A percentile compares a stretch with the other conserved stretches of the same genome.
Evolutionary conservation across 148 eudicot species (phyloP).

Genomic region (Arbutus unedo): DNA sequence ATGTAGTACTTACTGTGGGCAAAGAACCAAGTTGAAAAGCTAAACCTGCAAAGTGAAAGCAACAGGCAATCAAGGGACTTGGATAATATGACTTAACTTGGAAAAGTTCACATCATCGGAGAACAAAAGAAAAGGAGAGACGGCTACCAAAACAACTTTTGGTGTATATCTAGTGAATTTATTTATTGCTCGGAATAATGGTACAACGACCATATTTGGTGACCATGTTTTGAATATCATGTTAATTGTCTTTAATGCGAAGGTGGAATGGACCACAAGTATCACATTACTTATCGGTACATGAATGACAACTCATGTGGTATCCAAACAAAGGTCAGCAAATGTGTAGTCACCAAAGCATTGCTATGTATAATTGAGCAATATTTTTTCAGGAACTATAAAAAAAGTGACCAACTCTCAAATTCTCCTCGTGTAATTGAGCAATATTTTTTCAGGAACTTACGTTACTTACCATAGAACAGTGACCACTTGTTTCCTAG

Average conservation of each 20-base stretch:
- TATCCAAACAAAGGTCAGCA: no score
- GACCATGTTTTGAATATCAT: no score
- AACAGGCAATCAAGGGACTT: neutral
- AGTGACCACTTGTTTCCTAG: conserved; percentile 32
- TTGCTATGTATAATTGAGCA: no score
- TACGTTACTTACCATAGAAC: conserved; percentile 23
- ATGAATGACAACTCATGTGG: no score
- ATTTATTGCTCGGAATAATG: neutral
- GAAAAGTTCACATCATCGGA: neutral
- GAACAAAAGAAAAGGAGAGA: neutral
- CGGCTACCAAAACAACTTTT: neutral
- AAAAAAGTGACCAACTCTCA: neutral
- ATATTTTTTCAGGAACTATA: no score
- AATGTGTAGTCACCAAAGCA: no score
- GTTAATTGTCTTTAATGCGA: no score
- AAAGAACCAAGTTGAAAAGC: conserved; percentile 70
- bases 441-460: conserved; percentile 8
- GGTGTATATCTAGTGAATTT: neutral
- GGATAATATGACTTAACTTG: neutral
- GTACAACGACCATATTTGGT: no score
- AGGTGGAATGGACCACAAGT: no score
- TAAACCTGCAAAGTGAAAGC: conserved; percentile 61
- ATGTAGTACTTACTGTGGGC: conserved; percentile 59
- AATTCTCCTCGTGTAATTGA: no score
- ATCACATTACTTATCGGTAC: no score